These are phyloP conservation scores for Ophiocordyceps camponoti-saundersi DNA, from an alignment of 2,329 filamentous ascomycete genomes.

Conservation along the genomic window DNA sequence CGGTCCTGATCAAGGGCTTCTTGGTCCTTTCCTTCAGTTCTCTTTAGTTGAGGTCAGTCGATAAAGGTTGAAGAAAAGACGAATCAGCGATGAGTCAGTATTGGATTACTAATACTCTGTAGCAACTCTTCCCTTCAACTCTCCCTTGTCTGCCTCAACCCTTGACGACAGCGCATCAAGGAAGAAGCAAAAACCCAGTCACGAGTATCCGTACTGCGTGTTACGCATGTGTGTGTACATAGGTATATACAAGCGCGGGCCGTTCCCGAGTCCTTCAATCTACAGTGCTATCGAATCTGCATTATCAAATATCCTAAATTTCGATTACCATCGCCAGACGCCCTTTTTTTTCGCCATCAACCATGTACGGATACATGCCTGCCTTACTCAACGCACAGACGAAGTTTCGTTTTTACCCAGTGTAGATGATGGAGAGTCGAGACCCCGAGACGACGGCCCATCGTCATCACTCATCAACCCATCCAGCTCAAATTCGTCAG, in stretches of 20 bases:
- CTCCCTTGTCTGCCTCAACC: no score
- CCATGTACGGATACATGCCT: no score
- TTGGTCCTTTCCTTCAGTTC: neutral
- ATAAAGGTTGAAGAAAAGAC: neutral
- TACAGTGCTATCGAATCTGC: neutral
- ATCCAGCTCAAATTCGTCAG: slow-evolving; percentile 85
- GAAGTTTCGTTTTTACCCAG: slow-evolving; percentile 10
- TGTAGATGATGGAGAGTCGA: slow-evolving; percentile 22
- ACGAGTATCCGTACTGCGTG: no score
- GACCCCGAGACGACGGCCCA: slow-evolving; percentile 20
- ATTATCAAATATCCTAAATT: neutral
- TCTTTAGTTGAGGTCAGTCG: neutral
- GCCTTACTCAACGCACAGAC: slow-evolving; percentile 10
- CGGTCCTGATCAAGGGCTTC: neutral
- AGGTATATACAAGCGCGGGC: no score
- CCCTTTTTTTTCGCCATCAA: neutral
- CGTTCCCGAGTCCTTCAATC: neutral
- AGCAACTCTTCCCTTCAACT: no score
- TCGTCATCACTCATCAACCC: slow-evolving; percentile 83
- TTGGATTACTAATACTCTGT: no score
- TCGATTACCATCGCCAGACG: neutral
- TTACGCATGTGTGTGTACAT: no score
- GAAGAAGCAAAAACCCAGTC: neutral
- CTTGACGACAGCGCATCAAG: neutral
- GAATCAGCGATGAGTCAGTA: neutral